A percentile compares a stretch with the other conserved stretches of the same genome.
phyloP scores from a whole-genome alignment of 2,329 filamentous ascomycete genomes.

The Paraconiothyrium sp. region DNA sequence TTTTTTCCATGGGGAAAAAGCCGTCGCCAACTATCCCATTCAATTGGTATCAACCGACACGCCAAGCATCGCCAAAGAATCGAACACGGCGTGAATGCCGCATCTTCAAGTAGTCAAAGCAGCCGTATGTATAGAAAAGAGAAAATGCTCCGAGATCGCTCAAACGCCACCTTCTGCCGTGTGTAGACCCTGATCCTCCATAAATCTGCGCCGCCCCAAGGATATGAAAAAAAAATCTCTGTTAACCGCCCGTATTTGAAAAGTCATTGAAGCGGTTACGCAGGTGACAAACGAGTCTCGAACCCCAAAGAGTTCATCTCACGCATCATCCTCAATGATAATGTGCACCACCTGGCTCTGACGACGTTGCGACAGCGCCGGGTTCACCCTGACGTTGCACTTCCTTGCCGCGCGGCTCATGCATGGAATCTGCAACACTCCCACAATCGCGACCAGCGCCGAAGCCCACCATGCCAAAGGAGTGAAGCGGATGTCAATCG shows the following conservation, averaged over 20 bases:
- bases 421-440: conserved; percentile 65
- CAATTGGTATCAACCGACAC: too few relatives aligned
- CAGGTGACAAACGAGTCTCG: neutral
- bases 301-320: neutral
- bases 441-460: conserved; percentile 63
- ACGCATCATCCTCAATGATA: conserved; percentile 32
- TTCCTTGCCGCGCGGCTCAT: conserved; percentile 59
- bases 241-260: neutral
- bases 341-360: conserved; percentile 37
- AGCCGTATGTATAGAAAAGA: too few relatives aligned
- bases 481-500: conserved; percentile 65
- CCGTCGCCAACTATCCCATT: too few relatives aligned
- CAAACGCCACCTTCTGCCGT: too few relatives aligned
- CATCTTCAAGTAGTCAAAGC: too few relatives aligned
- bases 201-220: too few relatives aligned
- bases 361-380: conserved; percentile 29
- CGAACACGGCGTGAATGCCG: too few relatives aligned
- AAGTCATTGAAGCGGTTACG: neutral
- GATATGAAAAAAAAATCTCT: too few relatives aligned
- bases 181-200: too few relatives aligned
- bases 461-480: conserved; percentile 72
- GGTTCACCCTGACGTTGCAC: conserved; percentile 39
- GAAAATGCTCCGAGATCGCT: too few relatives aligned
- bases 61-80: too few relatives aligned
- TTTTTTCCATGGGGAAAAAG: too few relatives aligned